Percentiles rank a stretch among this genome's conserved stretches.
Evolutionary conservation across 2,329 filamentous ascomycete species (phyloP).

Genomic region (Fusarium sp.): DNA sequence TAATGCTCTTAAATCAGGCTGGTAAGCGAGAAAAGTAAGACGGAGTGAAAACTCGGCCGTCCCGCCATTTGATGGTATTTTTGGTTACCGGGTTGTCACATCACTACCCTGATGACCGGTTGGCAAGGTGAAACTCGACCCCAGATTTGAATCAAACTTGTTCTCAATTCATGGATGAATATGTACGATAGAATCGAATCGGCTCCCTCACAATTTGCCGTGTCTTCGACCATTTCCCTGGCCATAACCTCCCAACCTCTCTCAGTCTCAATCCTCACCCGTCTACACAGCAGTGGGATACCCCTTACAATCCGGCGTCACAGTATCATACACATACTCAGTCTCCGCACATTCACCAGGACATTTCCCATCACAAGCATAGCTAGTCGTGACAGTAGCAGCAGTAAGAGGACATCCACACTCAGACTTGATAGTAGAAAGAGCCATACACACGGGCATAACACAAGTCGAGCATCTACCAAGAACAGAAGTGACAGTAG

Average conservation of each 20-base stretch:
- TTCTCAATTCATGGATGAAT: neutral
- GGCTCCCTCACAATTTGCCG: neutral
- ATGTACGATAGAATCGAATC: neutral
- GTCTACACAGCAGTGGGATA: constrained; percentile 2
- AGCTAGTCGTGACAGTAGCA: constrained; percentile 46
- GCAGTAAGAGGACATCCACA: constrained; percentile 50
- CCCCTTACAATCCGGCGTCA: constrained; percentile 32
- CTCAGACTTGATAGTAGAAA: constrained; percentile 48
- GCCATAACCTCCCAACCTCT: neutral
- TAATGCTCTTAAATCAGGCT: neutral
- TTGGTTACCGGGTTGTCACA: neutral
- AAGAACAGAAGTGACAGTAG: constrained; percentile 49
- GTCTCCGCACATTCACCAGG: constrained; percentile 47
- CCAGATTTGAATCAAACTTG: neutral
- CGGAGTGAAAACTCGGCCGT: neutral
- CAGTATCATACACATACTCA: constrained; percentile 43
- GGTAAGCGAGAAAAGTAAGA: neutral
- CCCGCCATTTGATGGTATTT: neutral
- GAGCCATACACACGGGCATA: constrained; percentile 46
- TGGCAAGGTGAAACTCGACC: neutral
- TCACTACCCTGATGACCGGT: neutral
- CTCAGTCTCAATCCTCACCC: neutral
- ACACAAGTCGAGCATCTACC: constrained; percentile 52
- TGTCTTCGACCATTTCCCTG: neutral
- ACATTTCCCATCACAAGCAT: constrained; percentile 43